Base-by-base conservation (phyloP, 2,329 filamentous ascomycete species). In the Bipolaris oryzae region DNA sequence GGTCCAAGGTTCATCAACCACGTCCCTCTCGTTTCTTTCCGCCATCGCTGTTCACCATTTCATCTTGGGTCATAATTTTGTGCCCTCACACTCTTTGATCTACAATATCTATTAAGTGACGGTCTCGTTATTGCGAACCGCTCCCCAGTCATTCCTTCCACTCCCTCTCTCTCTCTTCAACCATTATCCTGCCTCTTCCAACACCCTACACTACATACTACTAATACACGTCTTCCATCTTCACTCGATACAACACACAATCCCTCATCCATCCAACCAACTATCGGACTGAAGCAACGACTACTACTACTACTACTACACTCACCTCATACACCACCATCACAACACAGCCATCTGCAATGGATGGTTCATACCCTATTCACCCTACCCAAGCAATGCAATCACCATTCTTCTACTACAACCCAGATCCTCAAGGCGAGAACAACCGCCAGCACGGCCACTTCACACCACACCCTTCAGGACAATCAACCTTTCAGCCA, bases 361-460 rank as follows among this genome's bases (percentile, higher is more conserved):
- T 92, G 89, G 89, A 91, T 72, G 77, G 85, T 78, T 70, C 86
- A 84, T 83, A 83, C 70, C 74, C 78, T 62, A 78, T 81, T 70
- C 78, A 79, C 72, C 74, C 78, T 56, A 63, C 79, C 66, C 77
- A 80, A 77, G 76, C 84, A 70, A 86, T 90, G 82, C 89, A 90
- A 79, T 85, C 88, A 64, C 82, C 90, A 57, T 96, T 92, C 82
- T 93, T 90, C 84, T 95, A 93, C 83, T 96, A 94, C 82, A 89
- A 87, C 66, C 87, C 89, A 64, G 90, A 95, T 68, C 84, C 88
- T 63, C 87, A 86, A 76, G 82, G 86, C 61, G 89, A 92, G 69
- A 76, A 73, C 74, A 63, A 69, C 71, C 84, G 88, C 71, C 89
- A 90, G 73, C 89, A 93, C 78, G 87, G 87, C 52, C 88, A 91